Evolutionary conservation across 2,329 filamentous ascomycete species (phyloP).

Genomic region (Pseudogymnoascus sp.): DNA sequence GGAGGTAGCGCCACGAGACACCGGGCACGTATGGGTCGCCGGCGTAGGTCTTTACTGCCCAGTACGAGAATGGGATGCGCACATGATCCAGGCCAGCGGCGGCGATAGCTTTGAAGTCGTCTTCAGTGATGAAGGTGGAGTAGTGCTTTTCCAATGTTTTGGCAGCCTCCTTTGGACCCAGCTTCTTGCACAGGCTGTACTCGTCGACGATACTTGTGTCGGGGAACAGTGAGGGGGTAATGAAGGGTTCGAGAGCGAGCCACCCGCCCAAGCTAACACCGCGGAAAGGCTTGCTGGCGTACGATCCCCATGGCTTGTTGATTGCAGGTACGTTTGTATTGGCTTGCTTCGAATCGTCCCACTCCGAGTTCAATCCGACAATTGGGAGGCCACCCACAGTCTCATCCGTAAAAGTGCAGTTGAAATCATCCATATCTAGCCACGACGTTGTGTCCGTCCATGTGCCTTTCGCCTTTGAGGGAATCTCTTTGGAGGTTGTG

Average conservation of each 20-base stretch:
- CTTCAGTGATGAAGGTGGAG: constrained; percentile 74
- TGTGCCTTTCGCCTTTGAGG: not conserved
- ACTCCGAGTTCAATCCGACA: constrained; percentile 78
- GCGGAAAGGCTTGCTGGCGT: constrained; percentile 69
- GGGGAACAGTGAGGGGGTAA: constrained; percentile 83
- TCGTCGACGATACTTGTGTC: constrained; percentile 73
- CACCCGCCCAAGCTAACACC: constrained; percentile 93
- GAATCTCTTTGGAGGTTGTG: not conserved
- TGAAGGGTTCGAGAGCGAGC: constrained; percentile 90
- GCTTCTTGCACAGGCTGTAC: constrained; percentile 64
- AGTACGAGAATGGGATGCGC: constrained; percentile 93
- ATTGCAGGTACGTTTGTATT: constrained; percentile 76
- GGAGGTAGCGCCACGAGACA: constrained; percentile 85
- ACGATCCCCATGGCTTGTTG: constrained; percentile 66
- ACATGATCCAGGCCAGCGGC: constrained; percentile 90
- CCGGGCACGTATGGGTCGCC: constrained; percentile 81
- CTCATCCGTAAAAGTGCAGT: constrained; percentile 81
- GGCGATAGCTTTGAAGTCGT: constrained; percentile 76
- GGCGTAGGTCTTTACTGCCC: constrained; percentile 80
- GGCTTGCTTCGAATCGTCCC: constrained; percentile 73
- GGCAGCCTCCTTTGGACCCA: constrained; percentile 58
- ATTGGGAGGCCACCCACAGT: constrained; percentile 78
- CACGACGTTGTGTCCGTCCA: constrained; percentile 42
- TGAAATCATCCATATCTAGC: constrained; percentile 86
- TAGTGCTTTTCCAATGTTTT: constrained; percentile 79